Base-by-base conservation (phyloP, 768 basidiomycete genomes). In the Calocybe indica region DNA sequence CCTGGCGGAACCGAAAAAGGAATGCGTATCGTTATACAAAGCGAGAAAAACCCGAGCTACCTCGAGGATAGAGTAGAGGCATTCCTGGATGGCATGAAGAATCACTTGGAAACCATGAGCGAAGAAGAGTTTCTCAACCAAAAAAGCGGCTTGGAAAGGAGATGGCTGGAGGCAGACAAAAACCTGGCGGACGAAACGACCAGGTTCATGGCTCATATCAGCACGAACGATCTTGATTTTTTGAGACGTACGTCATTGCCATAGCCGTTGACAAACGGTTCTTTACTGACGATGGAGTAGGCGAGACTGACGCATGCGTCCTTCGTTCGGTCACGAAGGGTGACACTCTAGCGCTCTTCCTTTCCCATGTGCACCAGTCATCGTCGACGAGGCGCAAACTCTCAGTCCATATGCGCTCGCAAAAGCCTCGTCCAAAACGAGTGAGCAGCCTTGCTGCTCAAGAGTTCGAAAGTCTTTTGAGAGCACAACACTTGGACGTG, bases 51-150 rank as follows among this genome's bases (percentile, higher is more conserved):
- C 7, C 82, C 93, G 7, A 74, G 69, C 15, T 91, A 87, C 62
- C 73, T 98, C 37, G 96, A 98, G 68, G 71, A 76, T 46, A 83
- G 95, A 15, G 85, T 98, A 10, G 92, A 98, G 47, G 80, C 82
- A 2, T 98, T 97, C 73, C 70, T 98, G 50, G 76, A 80, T 40
- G 70, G 72, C 45, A 88, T 93, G 83, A 80, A 80, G 57, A 64
- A 61, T 30, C 76, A 71, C 45, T 68, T 99, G 10, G 77, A 77
- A 58, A 73, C 71, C 5, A 89, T 97, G 87, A 62, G 63, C 5
- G 71, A 76, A 5, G 83, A 74, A 28, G 83, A 88, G 55, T 93
- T 97, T 58, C 67, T 73, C 14, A 82, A 86, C 56, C 91, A 97
- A 60, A 87, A 85, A 65, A 68, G 63, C 37, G 80, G 88, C 14